A percentile compares a stretch with the other conserved stretches of the same genome.
phyloP scores from a whole-genome alignment of 768 basidiomycete species.

The Tylopilus sp. region DNA sequence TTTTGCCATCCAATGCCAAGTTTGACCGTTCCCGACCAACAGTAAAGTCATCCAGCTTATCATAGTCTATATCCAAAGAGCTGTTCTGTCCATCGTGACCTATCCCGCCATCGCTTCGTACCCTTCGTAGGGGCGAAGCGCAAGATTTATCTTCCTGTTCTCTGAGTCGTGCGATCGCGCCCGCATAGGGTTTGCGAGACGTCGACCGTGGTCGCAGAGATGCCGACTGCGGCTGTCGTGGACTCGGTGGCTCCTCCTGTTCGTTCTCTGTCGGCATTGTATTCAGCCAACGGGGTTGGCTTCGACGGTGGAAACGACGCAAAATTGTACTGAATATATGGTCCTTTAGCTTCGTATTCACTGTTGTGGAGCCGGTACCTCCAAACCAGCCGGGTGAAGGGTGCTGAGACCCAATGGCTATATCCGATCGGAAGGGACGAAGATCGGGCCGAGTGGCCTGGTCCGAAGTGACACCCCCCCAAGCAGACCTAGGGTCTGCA shows the following conservation, averaged over 20 bases:
- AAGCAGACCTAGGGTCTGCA: conserved; percentile 21
- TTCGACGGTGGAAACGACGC: conserved; percentile 61
- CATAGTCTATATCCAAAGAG: conserved; percentile 43
- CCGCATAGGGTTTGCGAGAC: conserved; percentile 11
- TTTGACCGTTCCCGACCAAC: conserved; percentile 16
- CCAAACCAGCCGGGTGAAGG: conserved; percentile 62
- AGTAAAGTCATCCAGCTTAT: conserved; percentile 22
- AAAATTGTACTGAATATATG: conserved; percentile 92
- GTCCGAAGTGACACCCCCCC: conserved; percentile 18
- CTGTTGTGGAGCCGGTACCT: conserved; percentile 88
- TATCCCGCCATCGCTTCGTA: conserved; percentile 58
- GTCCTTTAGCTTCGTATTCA: conserved; percentile 92
- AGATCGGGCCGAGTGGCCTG: conserved; percentile 30
- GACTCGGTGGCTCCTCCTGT: conserved; percentile 45
- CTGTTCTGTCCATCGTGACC: conserved; percentile 34
- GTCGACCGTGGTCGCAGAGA: conserved; percentile 13
- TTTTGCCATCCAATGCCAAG: conserved; percentile 17
- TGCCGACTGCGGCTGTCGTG: conserved; percentile 27
- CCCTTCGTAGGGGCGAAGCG: conserved; percentile 49
- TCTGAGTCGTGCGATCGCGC: conserved; percentile 38
- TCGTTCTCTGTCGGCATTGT: conserved; percentile 54
- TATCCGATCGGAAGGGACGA: conserved; percentile 41
- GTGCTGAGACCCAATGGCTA: conserved; percentile 25
- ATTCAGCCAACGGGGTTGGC: conserved; percentile 29
- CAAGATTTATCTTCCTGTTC: conserved; percentile 37